A percentile compares a stretch with the other conserved stretches of the same genome.
phyloP scores from a whole-genome alignment of 768 basidiomycete genomes.

The Lactifluus subvellereus region DNA sequence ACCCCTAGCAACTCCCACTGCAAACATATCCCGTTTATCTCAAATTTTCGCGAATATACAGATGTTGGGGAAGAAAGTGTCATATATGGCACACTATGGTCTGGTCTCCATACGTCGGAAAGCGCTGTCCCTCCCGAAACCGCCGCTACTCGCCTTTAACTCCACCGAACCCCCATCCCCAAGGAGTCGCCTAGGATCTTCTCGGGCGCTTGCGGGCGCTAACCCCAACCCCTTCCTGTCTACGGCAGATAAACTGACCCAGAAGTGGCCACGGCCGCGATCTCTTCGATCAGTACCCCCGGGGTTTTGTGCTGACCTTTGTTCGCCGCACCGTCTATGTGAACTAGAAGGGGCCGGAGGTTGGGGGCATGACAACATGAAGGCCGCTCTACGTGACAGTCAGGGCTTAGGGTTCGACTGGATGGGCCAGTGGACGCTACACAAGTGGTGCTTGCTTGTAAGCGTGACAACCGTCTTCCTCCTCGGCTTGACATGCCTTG shows the following conservation, averaged over 20 bases:
- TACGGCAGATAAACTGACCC: conserved; percentile 38
- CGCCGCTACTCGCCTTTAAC: not conserved
- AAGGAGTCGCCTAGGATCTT: not conserved
- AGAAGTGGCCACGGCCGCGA: conserved; percentile 46
- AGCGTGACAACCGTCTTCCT: conserved; percentile 50
- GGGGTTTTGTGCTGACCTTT: conserved; percentile 1
- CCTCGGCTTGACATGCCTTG: conserved; percentile 48
- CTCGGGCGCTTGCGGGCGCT: not conserved
- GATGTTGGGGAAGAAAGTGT: not conserved
- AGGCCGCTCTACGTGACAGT: conserved; percentile 31
- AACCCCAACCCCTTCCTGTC: not conserved
- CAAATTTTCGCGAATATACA: not conserved
- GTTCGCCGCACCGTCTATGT: conserved; percentile 14
- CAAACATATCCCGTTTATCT: not conserved
- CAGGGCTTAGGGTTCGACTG: conserved; percentile 36
- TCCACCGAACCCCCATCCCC: not conserved
- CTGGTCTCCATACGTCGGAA: not conserved
- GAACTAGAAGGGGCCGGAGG: conserved; percentile 12
- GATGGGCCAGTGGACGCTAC: conserved; percentile 49
- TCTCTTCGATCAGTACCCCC: conserved; percentile 24
- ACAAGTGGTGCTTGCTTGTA: conserved; percentile 55
- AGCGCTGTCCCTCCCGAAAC: not conserved
- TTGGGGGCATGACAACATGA: conserved; percentile 9
- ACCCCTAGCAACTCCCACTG: not conserved
- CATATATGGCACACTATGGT: not conserved